Conservation (phyloP, 2,329 filamentous ascomycete genomes). For the Penicillium sp. region DNA sequence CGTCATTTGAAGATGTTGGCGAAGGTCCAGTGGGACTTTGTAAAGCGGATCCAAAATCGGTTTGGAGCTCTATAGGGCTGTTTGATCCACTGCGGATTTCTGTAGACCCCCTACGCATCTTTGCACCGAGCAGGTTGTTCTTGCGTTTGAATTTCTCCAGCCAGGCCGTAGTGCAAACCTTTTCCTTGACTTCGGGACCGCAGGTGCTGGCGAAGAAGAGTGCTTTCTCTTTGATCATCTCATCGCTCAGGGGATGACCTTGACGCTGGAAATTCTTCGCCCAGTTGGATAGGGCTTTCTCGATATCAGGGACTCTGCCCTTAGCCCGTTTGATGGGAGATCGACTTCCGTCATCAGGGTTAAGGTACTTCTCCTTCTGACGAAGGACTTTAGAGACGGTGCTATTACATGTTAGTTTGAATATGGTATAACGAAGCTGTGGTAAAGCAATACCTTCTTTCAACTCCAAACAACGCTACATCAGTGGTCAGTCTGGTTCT, state of each 20-base stretch:
- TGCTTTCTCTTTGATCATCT: conserved; percentile 82
- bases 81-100: conserved; percentile 65
- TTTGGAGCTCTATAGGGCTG: conserved; percentile 57
- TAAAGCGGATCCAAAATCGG: conserved; percentile 55
- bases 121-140: conserved; percentile 61
- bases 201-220: conserved; percentile 74
- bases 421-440: conserved; percentile 17
- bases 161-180: conserved; percentile 73
- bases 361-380: conserved; percentile 91
- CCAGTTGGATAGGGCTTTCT: conserved; percentile 85
- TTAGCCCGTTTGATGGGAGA: conserved; percentile 81
- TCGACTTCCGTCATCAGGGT: conserved; percentile 72
- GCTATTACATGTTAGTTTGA: conserved; percentile 51
- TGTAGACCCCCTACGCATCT: conserved; percentile 54
- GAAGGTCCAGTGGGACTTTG: conserved; percentile 68
- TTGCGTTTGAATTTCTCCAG: conserved; percentile 95
- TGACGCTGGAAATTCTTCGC: conserved; percentile 75
- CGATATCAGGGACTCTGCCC: conserved; percentile 85
- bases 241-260: conserved; percentile 71
- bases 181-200: conserved; percentile 68
- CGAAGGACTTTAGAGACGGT: conserved; percentile 98
- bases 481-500: conserved; percentile 19
- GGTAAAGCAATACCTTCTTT: conserved; percentile 75
- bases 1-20: conserved; percentile 65
- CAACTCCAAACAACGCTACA: conserved; percentile 83